Conservation (phyloP, 2,329 filamentous ascomycete genomes). For the Pestalotiopsis sp. region DNA sequence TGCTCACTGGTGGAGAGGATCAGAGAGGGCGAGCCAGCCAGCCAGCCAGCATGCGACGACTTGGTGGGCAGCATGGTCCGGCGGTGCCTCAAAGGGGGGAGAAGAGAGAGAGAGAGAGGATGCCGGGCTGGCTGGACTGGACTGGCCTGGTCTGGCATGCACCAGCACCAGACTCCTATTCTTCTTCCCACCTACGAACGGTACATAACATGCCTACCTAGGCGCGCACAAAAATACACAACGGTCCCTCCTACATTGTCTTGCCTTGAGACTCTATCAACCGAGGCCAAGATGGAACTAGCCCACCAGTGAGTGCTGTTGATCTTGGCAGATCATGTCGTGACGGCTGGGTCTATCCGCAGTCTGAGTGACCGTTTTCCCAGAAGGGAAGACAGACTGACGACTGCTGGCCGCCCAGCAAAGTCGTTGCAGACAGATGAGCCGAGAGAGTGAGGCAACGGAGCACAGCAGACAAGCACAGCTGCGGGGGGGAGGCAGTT, state of each 20-base stretch:
- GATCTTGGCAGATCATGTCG: neutral
- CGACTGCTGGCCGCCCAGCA: neutral
- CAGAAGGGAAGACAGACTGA: neutral
- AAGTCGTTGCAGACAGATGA: neutral
- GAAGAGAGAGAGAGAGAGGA: neutral
- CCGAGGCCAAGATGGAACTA: neutral
- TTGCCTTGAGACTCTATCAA: slow-evolving; percentile 5
- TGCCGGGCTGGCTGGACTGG: neutral
- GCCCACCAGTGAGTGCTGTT: neutral
- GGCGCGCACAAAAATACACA: neutral
- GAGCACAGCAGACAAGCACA: neutral
- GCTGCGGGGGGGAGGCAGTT: neutral
- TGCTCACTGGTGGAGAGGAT: slow-evolving; percentile 5
- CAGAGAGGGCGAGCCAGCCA: neutral
- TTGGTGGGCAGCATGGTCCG: slow-evolving; percentile 1
- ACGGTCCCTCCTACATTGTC: slow-evolving; percentile 3
- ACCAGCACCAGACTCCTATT: slow-evolving; percentile 3
- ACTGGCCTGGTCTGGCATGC: neutral
- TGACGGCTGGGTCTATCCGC: neutral
- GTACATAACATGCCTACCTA: neutral
- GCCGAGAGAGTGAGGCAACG: slow-evolving; percentile 1
- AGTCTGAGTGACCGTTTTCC: neutral
- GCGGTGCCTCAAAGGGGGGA: neutral
- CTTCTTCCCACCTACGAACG: neutral
- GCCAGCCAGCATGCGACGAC: neutral